These are phyloP conservation scores for Polytolypa hystricis DNA, from an alignment of 2,329 filamentous ascomycete species.

Conservation along the genomic window DNA sequence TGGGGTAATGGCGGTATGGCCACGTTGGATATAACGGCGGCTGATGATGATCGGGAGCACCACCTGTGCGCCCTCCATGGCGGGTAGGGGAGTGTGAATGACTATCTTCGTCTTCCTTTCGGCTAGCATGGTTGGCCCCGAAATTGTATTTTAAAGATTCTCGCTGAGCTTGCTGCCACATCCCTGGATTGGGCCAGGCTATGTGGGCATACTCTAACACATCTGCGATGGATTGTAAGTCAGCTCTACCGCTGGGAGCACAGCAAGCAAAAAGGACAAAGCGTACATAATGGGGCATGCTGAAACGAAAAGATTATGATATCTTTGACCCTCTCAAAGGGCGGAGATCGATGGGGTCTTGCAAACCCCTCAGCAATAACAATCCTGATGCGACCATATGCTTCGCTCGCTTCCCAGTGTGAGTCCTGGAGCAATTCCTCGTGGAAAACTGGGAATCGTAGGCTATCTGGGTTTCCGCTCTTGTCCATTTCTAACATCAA, in stretches of 20 bases:
- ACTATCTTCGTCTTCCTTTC: conserved; percentile 40
- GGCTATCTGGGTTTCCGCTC: conserved; percentile 47
- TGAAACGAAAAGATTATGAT: conserved; percentile 73
- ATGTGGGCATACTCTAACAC: conserved; percentile 62
- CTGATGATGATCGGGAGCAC: conserved; percentile 15
- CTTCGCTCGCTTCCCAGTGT: conserved; percentile 61
- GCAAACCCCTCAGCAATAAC: conserved; percentile 63
- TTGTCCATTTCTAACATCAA: conserved; percentile 34
- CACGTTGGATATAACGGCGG: conserved; percentile 15
- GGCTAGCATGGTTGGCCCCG: conserved; percentile 18
- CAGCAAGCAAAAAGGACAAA: too few species aligned
- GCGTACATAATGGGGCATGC: conserved; percentile 64
- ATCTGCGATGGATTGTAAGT: conserved; percentile 36
- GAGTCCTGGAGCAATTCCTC: conserved; percentile 56
- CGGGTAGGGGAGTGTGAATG: conserved; percentile 54
- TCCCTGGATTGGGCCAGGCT: conserved; percentile 65
- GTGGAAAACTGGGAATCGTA: conserved; percentile 64
- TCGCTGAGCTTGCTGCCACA: conserved; percentile 49
- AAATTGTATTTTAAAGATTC: conserved; percentile 25
- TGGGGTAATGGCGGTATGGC: conserved; percentile 22
- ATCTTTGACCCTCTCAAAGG: conserved; percentile 59
- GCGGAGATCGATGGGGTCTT: conserved; percentile 34
- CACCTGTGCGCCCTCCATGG: conserved; percentile 15
- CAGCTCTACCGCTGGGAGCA: conserved; percentile 1
- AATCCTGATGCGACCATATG: conserved; percentile 64